Base-by-base conservation (phyloP, 345 rosid species). In the Linum usitatissimum region DNA sequence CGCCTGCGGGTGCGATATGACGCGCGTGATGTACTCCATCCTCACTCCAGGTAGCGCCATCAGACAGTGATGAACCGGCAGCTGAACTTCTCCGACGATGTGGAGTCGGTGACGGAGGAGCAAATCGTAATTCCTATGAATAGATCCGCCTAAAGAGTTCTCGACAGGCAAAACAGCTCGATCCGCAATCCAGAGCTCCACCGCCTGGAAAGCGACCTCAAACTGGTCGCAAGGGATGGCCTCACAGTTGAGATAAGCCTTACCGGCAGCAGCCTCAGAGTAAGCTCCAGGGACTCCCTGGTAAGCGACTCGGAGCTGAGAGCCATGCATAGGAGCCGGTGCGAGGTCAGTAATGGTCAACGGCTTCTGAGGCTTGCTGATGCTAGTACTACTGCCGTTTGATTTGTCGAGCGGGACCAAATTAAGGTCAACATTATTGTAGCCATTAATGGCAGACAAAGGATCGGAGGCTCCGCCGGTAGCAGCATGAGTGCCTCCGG, bases 241-340 rank as follows among this genome's bases (percentile, higher is more conserved):
- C 70, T 93, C 90, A 45, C 99, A 93, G 42, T 84, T 80, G 0
- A 95, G 92, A 63, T 90, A 93, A 4, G 99, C 99, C 73, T 89
- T 93, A 5, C 96, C 99, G 0, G 97, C 96, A 0, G 97, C 99
- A 6, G 97, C 97, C 73, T 93, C 99, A 0, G 99, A 93, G 59
- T 93, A 93, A 0, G 99, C 99, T 0, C 99, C 99, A 2, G 99
- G 99, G 14, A 84, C 99, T 39, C 99, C 99, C 74, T 93, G 99
- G 65, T 93, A 93, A 0, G 99, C 97, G 14, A 93, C 99, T 0
- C 97, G 81, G 36, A 90, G 85, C 49, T 66, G 78, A 6, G 99
- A 84, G 17, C 99, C 99, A 64, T 93, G 99, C 85, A 79, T 74
- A n/a, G 99, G 97, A 20, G 95, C 87, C 3, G 92, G 99, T 0